These are phyloP conservation scores for Phlebopus sp. DNA, from an alignment of 1,284 basidiomycete genomes.

Conservation along the genomic window DNA sequence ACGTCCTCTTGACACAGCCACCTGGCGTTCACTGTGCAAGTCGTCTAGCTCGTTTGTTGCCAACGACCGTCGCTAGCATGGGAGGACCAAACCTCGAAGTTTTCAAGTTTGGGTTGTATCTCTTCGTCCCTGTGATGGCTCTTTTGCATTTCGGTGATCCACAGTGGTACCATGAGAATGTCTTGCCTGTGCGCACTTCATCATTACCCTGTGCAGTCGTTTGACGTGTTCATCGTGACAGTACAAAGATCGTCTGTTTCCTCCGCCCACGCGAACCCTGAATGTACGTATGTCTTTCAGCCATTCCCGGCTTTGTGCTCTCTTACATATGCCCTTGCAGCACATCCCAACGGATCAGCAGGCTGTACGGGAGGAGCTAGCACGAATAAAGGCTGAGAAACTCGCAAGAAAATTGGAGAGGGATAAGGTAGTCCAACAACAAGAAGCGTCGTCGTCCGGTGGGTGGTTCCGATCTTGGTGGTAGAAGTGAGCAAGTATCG, in stretches of 20 bases:
- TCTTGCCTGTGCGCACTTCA: slow-evolving; percentile 65
- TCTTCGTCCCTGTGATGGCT: slow-evolving; percentile 83
- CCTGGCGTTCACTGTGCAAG: too few species aligned
- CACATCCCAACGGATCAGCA: slow-evolving; percentile 62
- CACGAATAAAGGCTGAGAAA: slow-evolving; percentile 65
- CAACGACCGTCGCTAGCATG: slow-evolving; percentile 53
- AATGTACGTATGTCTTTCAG: slow-evolving; percentile 41
- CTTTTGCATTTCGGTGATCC: slow-evolving; percentile 90
- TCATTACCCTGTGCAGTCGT: slow-evolving; percentile 1
- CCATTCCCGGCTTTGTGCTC: neutral
- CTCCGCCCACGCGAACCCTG: slow-evolving; percentile 53
- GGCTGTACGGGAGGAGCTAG: slow-evolving; percentile 63
- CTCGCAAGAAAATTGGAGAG: slow-evolving; percentile 43
- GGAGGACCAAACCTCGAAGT: slow-evolving; percentile 81
- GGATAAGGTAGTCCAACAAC: slow-evolving; percentile 34
- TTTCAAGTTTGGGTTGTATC: slow-evolving; percentile 86
- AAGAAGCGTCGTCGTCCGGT: slow-evolving; percentile 21
- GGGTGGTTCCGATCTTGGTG: slow-evolving; percentile 32
- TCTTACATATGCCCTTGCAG: slow-evolving; percentile 33
- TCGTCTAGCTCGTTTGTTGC: too few species aligned
- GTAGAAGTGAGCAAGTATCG: slow-evolving; percentile 9
- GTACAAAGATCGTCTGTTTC: slow-evolving; percentile 74
- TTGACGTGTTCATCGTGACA: slow-evolving; percentile 25
- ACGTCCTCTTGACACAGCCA: too few species aligned
- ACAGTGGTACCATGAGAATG: slow-evolving; percentile 80